A percentile compares a stretch with the other conserved stretches of the same genome.
Evolutionary conservation across 78 protist species (phyloP).

Genomic region (Chrysochromulina parva): DNA sequence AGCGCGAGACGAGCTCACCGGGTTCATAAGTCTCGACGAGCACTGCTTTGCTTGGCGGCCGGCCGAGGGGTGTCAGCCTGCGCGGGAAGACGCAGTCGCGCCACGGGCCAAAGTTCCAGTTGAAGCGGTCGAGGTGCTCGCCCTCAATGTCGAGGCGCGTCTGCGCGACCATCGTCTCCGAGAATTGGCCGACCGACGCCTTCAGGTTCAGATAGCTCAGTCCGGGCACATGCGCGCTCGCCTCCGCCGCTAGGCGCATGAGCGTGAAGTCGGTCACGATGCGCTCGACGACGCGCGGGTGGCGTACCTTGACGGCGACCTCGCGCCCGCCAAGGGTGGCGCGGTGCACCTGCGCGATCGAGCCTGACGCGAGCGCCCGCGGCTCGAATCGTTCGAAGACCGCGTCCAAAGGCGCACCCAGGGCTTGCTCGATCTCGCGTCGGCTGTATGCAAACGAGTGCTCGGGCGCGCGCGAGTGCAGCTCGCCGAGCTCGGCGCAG

Average conservation of each 20-base stretch:
- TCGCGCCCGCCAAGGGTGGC: neutral
- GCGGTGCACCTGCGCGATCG: slow-evolving; percentile 56
- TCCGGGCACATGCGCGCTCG: neutral
- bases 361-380: slow-evolving; percentile 45
- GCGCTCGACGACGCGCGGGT: slow-evolving; percentile 21
- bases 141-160: slow-evolving; percentile 41
- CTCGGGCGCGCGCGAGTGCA: neutral
- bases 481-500: neutral
- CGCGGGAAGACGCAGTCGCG: slow-evolving; percentile 23
- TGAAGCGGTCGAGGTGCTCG: slow-evolving; percentile 8
- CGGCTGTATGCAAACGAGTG: neutral
- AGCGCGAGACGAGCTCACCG: slow-evolving; percentile 3
- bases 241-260: neutral
- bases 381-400: neutral
- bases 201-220: neutral
- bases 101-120: slow-evolving; percentile 1
- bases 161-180: slow-evolving; percentile 28
- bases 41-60: neutral
- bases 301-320: slow-evolving; percentile 52
- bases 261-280: slow-evolving; percentile 47
- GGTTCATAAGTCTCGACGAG: slow-evolving; percentile 42
- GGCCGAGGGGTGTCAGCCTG: neutral
- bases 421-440: neutral
- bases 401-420: neutral
- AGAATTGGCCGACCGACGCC: slow-evolving; percentile 30